Evolutionary conservation across 345 rosid genomes (phyloP), one percentile per base, ranked within the genome.

Genomic region (Euphorbia lathyris): DNA sequence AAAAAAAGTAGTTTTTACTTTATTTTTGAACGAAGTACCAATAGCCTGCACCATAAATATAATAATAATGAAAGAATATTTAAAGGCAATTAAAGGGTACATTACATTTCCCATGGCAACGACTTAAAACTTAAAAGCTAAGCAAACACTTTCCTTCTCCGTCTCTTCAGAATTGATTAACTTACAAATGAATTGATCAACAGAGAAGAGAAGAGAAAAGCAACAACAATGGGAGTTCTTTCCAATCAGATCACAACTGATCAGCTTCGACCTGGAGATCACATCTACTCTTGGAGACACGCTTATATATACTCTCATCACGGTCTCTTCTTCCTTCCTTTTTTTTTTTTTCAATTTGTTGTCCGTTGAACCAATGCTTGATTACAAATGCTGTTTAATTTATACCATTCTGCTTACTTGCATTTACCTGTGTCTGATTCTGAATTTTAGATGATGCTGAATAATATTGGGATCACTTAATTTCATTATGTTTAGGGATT

Each of bases 251-350:
- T 90, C 77, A 38, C 58, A 7, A 82, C 80, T 63, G 89, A 88
- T 19, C 74, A 82, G 30, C 68, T 90, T 2, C 83, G 85, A 67
- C 50, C 89, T 6, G 95, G 95, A 14, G 95, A 90, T 82, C 98
- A 92, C 74, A 87, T 92, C 69, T 92, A 90, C 70, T 85, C 98
- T 3, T 92, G 96, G 95, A 83, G 95, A 50, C 73, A 56, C 38
- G 89, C 84, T 72, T 92, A 82, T 78, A 26, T 84, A 56, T 92
- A 92, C 61, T 79, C 91, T 23, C 97, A 90, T 73, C 97, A 92
- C 76, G 96, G 96, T 90, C 68, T 7, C 22, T 71, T 78, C 76
- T 42, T n/a, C 29, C 17, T 59, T 30, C 12, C 20, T 45, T 26
- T 45, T 64, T 64, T 40, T 2, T 11, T 36, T 26, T 45, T 64